Conservation (phyloP, 1,284 basidiomycete genomes). For the Athelia psychrophila region DNA sequence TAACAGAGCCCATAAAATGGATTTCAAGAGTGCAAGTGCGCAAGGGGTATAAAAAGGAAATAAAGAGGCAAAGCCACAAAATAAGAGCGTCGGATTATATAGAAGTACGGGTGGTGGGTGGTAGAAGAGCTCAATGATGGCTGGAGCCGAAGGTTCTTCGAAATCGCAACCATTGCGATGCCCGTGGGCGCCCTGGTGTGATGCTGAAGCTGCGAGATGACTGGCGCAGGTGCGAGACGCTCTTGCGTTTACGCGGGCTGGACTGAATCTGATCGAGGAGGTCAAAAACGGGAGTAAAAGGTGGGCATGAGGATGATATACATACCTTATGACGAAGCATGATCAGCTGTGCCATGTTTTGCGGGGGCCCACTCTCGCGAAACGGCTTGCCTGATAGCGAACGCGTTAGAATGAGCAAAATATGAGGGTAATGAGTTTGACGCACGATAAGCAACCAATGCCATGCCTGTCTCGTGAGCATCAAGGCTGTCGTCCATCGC, state of each 20-base stretch:
- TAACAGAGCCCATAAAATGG: background rate
- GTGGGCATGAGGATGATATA: slow-evolving; percentile 1
- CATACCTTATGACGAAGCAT: slow-evolving; percentile 76
- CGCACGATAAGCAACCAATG: slow-evolving; percentile 63
- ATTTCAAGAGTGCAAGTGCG: slow-evolving; percentile 4
- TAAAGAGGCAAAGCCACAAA: background rate
- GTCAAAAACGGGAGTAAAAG: slow-evolving; percentile 6
- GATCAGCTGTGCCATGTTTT: slow-evolving; percentile 82
- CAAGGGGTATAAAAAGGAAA: slow-evolving; percentile 2
- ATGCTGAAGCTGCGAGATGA: slow-evolving; percentile 46
- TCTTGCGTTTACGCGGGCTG: slow-evolving; percentile 57
- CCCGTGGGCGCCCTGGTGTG: slow-evolving; percentile 44
- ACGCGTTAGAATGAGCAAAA: slow-evolving; percentile 6
- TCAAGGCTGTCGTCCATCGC: slow-evolving; percentile 62
- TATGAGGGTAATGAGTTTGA: slow-evolving; percentile 8
- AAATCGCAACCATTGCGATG: slow-evolving; percentile 58
- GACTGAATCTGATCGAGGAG: slow-evolving; percentile 56
- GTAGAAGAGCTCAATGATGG: slow-evolving; percentile 44
- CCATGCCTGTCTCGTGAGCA: slow-evolving; percentile 57
- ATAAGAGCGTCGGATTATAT: slow-evolving; percentile 4
- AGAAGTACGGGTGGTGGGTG: slow-evolving; percentile 5
- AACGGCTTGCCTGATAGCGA: slow-evolving; percentile 62
- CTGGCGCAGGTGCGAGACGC: slow-evolving; percentile 52
- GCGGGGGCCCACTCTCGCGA: slow-evolving; percentile 72
- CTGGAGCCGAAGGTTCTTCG: slow-evolving; percentile 60